Evolutionary conservation across 805 yeast genomes (phyloP).

Genomic region (Scheffersomyces ergatensis): DNA sequence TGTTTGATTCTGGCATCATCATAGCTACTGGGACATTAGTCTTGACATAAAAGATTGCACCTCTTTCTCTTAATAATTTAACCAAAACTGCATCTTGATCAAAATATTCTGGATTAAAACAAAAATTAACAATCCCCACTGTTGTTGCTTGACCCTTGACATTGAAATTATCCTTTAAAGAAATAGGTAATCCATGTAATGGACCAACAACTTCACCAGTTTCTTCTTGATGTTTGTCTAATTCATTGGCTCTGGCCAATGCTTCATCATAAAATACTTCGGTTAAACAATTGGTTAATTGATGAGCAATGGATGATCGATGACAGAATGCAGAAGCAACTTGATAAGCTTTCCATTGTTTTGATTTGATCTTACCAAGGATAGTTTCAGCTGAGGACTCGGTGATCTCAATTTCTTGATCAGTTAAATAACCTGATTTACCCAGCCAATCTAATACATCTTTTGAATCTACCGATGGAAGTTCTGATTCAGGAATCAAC

Average conservation of each 20-base stretch:
- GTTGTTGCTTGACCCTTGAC: conserved; percentile 48
- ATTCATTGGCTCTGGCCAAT: conserved; percentile 16
- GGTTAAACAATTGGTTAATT: conserved; percentile 40
- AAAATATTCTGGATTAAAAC: conserved; percentile 31
- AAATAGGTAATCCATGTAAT: conserved; percentile 28
- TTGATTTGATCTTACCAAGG: conserved; percentile 25
- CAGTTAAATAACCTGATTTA: conserved; percentile 29
- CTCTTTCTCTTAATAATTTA: conserved; percentile 36
- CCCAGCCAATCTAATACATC: conserved; percentile 39
- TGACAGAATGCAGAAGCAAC: conserved; percentile 57
- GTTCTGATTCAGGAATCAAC: conserved; percentile 32
- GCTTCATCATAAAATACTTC: conserved; percentile 36
- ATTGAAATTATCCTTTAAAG: conserved; percentile 44
- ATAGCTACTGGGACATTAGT: conserved; percentile 53
- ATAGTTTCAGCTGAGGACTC: conserved; percentile 25
- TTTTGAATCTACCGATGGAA: conserved; percentile 26
- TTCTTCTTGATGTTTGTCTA: conserved; percentile 19
- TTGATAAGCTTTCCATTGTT: conserved; percentile 39
- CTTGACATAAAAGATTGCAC: conserved; percentile 55
- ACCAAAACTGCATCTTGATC: conserved; percentile 38
- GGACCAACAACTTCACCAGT: conserved; percentile 21
- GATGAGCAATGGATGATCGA: conserved; percentile 58
- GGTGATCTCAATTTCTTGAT: conserved; percentile 39
- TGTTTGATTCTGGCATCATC: conserved; percentile 48
- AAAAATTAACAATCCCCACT: conserved; percentile 47